Evolutionary conservation across 129 eudicot species (phyloP).

Genomic region (Escallonia herrerae): DNA sequence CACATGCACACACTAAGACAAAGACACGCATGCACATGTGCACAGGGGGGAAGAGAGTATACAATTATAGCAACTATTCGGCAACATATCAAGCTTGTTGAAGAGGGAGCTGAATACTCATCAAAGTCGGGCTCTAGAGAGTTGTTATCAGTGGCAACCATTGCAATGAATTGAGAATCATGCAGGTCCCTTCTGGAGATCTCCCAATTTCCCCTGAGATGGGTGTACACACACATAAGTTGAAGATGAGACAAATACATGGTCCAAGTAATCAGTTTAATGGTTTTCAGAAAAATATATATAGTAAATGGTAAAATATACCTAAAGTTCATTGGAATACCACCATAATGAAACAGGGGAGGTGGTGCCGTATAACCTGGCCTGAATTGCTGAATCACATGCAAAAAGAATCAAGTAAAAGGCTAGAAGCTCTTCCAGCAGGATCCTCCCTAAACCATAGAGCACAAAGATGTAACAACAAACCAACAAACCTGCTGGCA

Average conservation of each 20-base stretch:
- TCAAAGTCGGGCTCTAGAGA: slow-evolving; percentile 38
- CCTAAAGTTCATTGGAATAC: slow-evolving; percentile 67
- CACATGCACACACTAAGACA: background rate
- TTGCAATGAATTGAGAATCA: slow-evolving; percentile 30
- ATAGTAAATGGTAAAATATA: slow-evolving; percentile 3
- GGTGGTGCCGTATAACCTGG: slow-evolving; percentile 73
- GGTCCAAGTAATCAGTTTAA: background rate
- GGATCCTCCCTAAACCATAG: background rate
- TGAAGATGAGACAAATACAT: background rate
- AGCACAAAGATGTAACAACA: background rate
- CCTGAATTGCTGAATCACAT: slow-evolving; percentile 51
- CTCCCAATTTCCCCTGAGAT: slow-evolving; percentile 70
- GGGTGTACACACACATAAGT: background rate
- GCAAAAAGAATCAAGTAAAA: slow-evolving; percentile 12
- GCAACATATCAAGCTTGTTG: slow-evolving; percentile 63
- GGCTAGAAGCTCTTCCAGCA: slow-evolving; percentile 9
- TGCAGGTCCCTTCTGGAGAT: slow-evolving; percentile 48
- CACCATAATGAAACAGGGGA: slow-evolving; percentile 42
- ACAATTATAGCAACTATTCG: slow-evolving; percentile 69
- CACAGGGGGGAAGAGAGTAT: slow-evolving; percentile 22
- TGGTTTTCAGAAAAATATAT: background rate
- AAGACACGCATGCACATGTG: background rate
- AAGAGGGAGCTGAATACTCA: slow-evolving; percentile 36
- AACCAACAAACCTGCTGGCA: slow-evolving; percentile 80
- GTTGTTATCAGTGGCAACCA: slow-evolving; percentile 28